Evolutionary conservation across 352 stramenopile species (phyloP).

Genomic region (Blastocystis sp.): DNA sequence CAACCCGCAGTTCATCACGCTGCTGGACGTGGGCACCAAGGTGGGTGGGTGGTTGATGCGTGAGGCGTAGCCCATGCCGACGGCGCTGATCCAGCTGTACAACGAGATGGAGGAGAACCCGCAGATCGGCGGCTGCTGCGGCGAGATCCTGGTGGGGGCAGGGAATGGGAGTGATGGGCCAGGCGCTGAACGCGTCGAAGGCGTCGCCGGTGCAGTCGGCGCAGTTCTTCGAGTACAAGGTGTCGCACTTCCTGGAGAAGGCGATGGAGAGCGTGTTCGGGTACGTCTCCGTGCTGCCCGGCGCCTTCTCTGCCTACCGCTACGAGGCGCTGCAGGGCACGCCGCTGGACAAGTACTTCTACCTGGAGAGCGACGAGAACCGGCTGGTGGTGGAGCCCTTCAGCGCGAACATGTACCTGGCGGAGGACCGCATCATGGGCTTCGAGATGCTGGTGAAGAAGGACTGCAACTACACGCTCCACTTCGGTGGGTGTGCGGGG

Average conservation of each 20-base stretch:
- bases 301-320: slow-evolving; percentile 73
- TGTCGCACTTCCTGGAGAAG: slow-evolving; percentile 73
- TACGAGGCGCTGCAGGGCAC: slow-evolving; percentile 71
- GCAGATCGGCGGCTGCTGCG: slow-evolving; percentile 72
- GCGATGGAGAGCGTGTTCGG: slow-evolving; percentile 72
- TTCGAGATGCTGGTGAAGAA: slow-evolving; percentile 75
- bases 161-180: not conserved
- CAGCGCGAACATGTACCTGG: slow-evolving; percentile 78
- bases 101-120: slow-evolving; percentile 72
- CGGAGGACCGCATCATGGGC: slow-evolving; percentile 77
- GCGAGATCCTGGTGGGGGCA: slow-evolving; percentile 72
- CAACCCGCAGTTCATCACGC: slow-evolving; percentile 72
- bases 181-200: slow-evolving; percentile 64
- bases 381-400: slow-evolving; percentile 73
- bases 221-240: slow-evolving; percentile 74
- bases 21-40: slow-evolving; percentile 73
- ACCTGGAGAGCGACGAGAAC: slow-evolving; percentile 71
- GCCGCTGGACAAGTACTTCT: slow-evolving; percentile 73
- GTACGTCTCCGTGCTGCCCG: slow-evolving; percentile 73
- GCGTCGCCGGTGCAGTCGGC: slow-evolving; percentile 70
- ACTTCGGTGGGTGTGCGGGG: slow-evolving; percentile 69
- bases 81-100: slow-evolving; percentile 66
- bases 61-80: slow-evolving; percentile 53
- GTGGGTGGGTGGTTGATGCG: not conserved
- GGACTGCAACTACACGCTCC: slow-evolving; percentile 74